phyloP scores from a whole-genome alignment of 2,329 filamentous ascomycete genomes.

The Cryphonectria radicalis region DNA sequence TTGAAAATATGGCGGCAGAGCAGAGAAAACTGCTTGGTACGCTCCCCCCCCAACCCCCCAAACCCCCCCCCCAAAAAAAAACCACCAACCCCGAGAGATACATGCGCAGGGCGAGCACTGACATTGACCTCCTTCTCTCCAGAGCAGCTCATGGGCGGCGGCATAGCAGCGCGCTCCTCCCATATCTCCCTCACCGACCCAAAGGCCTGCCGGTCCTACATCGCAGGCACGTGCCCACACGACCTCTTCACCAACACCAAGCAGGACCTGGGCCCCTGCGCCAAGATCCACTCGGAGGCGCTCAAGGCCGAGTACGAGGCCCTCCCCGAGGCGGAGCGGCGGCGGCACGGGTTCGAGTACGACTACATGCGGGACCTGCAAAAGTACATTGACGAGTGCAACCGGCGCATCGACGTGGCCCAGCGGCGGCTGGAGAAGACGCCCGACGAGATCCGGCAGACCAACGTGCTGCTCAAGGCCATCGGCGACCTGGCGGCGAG shows the following conservation, averaged over 20 bases:
- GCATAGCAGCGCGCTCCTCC: conserved; percentile 72
- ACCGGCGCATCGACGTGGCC: conserved; percentile 87
- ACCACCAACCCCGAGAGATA: neutral
- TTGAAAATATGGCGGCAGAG: conserved; percentile 80
- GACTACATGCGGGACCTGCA: conserved; percentile 96
- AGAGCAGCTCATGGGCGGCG: conserved; percentile 92
- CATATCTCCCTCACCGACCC: conserved; percentile 88
- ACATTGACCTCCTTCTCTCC: conserved; percentile 20
- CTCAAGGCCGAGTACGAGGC: conserved; percentile 88
- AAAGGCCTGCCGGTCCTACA: conserved; percentile 93
- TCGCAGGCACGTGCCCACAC: conserved; percentile 93
- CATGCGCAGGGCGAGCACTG: conserved; percentile 3
- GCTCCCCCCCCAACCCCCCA: conserved; percentile 32
- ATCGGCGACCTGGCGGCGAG: conserved; percentile 81
- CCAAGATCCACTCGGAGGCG: conserved; percentile 84
- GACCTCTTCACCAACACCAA: conserved; percentile 99
- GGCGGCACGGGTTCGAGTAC: conserved; percentile 87
- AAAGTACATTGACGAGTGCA: conserved; percentile 96
- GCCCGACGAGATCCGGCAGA: conserved; percentile 94
- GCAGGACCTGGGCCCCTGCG: conserved; percentile 90
- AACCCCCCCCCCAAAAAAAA: neutral
- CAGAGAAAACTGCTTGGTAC: conserved; percentile 90
- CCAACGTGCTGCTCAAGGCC: conserved; percentile 83
- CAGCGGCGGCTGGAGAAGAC: conserved; percentile 95
- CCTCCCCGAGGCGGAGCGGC: conserved; percentile 71